phyloP scores from a whole-genome alignment of 352 stramenopile genomes.

The Globisporangium cederbergense region DNA sequence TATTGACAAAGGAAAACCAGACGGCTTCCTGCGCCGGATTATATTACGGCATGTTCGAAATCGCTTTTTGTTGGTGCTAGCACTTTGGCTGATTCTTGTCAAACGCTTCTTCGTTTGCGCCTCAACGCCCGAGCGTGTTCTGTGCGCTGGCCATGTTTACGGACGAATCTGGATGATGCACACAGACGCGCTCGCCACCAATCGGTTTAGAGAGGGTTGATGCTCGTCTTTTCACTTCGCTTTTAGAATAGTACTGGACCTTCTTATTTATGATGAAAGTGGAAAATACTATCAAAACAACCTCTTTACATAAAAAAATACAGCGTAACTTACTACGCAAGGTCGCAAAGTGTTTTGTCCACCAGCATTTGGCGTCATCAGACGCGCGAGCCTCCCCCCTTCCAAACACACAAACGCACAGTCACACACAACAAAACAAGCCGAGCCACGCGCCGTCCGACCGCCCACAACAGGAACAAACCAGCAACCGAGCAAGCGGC shows the following conservation, averaged over 20 bases:
- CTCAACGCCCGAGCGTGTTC: not conserved
- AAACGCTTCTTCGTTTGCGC: not conserved
- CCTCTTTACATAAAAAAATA: not conserved
- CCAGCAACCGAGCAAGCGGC: too few relatives aligned
- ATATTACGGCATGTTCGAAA: too few relatives aligned
- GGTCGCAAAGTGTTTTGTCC: constrained; percentile 5
- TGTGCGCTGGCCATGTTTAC: not conserved
- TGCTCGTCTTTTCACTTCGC: not conserved
- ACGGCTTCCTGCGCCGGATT: too few relatives aligned
- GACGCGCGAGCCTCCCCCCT: not conserved
- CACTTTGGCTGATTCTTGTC: not conserved
- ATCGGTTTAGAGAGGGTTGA: constrained; percentile 7
- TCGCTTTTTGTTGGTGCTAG: too few relatives aligned
- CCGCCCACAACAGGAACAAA: not conserved
- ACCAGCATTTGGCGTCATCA: constrained; percentile 9
- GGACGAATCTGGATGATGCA: constrained; percentile 9
- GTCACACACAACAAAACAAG: not conserved
- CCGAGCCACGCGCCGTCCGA: not conserved
- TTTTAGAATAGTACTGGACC: not conserved
- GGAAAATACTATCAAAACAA: not conserved
- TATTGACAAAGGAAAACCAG: too few relatives aligned
- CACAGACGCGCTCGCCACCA: not conserved
- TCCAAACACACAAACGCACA: not conserved
- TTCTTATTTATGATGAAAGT: not conserved
- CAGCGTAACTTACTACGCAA: not conserved